A percentile compares a stretch with the other conserved stretches of the same genome.
phyloP scores from a whole-genome alignment of 176 grass and related monocot species.

The Musa troglodytarum region DNA sequence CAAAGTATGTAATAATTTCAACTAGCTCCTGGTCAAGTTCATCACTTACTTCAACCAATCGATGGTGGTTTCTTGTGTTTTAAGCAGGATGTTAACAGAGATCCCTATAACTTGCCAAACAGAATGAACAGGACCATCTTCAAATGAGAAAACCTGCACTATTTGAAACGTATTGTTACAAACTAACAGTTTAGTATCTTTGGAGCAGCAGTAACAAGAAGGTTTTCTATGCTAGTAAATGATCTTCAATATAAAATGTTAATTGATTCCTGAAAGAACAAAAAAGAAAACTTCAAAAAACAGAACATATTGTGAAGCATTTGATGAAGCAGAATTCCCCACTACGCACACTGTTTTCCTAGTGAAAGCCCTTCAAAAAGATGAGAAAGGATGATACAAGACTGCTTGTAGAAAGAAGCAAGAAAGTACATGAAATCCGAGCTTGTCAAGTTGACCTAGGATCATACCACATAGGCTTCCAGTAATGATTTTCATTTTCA shows the following conservation, averaged over 20 bases:
- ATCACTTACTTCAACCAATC: slow-evolving; percentile 91
- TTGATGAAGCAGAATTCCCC: background rate
- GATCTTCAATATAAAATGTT: background rate
- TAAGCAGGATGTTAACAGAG: slow-evolving; percentile 45
- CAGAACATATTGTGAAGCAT: background rate
- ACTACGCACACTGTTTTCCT: no score
- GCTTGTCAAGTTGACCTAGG: no score
- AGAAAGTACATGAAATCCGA: no score
- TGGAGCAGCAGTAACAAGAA: background rate
- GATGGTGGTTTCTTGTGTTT: slow-evolving; percentile 26
- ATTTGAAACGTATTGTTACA: background rate
- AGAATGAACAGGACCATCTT: slow-evolving; percentile 53
- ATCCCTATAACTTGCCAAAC: slow-evolving; percentile 59
- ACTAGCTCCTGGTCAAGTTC: background rate
- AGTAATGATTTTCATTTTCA: no score
- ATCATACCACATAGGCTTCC: no score
- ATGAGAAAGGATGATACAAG: background rate
- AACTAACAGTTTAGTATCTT: background rate
- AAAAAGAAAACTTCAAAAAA: background rate
- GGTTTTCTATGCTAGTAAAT: background rate
- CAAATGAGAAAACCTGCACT: slow-evolving; percentile 79
- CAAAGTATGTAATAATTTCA: background rate
- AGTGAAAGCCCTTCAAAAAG: background rate
- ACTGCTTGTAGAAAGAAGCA: no score
- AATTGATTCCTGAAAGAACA: background rate